A percentile compares a stretch with the other conserved stretches of the same genome.
Evolutionary conservation across 1,284 basidiomycete genomes (phyloP).

Genomic region (Moesziomyces sp.): DNA sequence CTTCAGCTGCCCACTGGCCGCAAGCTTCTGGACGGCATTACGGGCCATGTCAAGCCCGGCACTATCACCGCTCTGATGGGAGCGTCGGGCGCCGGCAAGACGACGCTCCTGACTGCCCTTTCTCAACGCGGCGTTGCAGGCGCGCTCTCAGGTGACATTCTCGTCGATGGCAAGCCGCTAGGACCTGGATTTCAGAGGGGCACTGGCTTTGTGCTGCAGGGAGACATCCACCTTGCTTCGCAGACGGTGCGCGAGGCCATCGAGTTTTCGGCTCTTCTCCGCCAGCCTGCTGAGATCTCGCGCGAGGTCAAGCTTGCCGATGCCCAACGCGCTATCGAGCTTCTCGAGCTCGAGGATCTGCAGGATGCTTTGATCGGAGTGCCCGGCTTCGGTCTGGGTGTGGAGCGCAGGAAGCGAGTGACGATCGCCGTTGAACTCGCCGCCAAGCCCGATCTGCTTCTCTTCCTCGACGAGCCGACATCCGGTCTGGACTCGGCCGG

Average conservation of each 20-base stretch:
- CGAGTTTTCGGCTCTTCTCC: conserved; percentile 57
- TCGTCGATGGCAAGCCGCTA: conserved; percentile 79
- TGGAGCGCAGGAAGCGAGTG: conserved; percentile 57
- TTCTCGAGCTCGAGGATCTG: conserved; percentile 52
- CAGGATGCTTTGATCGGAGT: conserved; percentile 58
- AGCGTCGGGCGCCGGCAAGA: conserved; percentile 78
- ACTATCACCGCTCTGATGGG: conserved; percentile 79
- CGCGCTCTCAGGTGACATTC: conserved; percentile 79
- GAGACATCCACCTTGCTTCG: conserved; percentile 68
- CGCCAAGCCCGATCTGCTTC: conserved; percentile 58
- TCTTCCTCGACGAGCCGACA: conserved; percentile 65
- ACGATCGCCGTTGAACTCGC: conserved; percentile 63
- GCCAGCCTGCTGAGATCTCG: conserved; percentile 51
- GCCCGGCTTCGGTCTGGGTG: conserved; percentile 55
- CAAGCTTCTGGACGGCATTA: conserved; percentile 78
- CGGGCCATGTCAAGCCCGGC: conserved; percentile 82
- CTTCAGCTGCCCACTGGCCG: conserved; percentile 73
- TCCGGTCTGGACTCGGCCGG: conserved; percentile 56
- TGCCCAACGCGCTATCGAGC: conserved; percentile 50
- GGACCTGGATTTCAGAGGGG: conserved; percentile 78
- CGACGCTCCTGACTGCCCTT: conserved; percentile 79
- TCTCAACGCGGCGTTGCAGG: conserved; percentile 80
- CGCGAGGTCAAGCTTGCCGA: conserved; percentile 50
- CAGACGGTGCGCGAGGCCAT: conserved; percentile 61
- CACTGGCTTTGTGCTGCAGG: conserved; percentile 78